Evolutionary conservation across 768 basidiomycete genomes (phyloP), one percentile per base, ranked within the genome.

Genomic region (Lactarius sanguifluus): DNA sequence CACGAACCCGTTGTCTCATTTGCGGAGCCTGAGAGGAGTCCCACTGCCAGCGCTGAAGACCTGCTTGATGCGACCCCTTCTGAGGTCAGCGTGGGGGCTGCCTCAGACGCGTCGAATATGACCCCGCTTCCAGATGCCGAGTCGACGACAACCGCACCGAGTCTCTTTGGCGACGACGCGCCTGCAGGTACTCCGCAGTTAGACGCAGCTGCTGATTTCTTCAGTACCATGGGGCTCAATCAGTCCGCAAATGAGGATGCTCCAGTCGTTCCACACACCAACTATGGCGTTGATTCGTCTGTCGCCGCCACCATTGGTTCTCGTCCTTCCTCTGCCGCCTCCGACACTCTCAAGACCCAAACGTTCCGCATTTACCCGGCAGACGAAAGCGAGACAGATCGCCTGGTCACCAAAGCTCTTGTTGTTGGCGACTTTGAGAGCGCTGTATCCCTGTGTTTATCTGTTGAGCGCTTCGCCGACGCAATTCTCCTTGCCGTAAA

Each of bases 271-370:
- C 94, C 94, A 0, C 94, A 94, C 70, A 87, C 83, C 58, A 91
- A 88, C 71, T 90, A 92, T 65, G 85, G 84, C 5, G 76, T 89
- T 38, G 94, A 94, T 73, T 96, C 95, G 0, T 94, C 92, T 2
- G 94, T 96, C 16, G 96, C 96, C 23, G 96, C 96, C 0, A 99
- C 96, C 0, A 83, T 92, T 32, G 96, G 96, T n/a, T 95, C 93
- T 2, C 82, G 93, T 2, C 87, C 94, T 2, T 92, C 93, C 0
- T 94, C 92, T 8, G 83, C 91, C 41, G 84, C 86, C 0, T 90
- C 88, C 0, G 91, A 92, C 69, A 81, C 77, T 2, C 76, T 88
- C 73, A 94, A 91, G 78, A 87, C 80, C 69, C 90, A 88, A 70
- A 89, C 88, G 2, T 99, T 99, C 83, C 88, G 83, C 77, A 96